Evolutionary conservation across 345 rosid species (phyloP).

Genomic region (Syzygium jambos): DNA sequence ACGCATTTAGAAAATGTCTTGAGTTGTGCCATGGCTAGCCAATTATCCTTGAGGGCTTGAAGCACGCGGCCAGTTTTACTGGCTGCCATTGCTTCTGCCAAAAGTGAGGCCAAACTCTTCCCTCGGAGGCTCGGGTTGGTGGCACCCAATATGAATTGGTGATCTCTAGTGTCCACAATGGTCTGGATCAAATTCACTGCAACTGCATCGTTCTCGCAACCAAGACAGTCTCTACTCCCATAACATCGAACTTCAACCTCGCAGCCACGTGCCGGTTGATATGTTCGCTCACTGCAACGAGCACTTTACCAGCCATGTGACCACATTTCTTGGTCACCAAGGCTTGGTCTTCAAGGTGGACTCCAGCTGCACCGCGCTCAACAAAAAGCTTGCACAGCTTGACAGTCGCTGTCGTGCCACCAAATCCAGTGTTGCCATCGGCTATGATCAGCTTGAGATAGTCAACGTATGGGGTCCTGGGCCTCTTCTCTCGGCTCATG

Average conservation of each 20-base stretch:
- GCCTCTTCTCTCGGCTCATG: constrained; percentile 72
- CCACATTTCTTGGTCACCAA: constrained; percentile 92
- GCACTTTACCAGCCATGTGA: constrained; percentile 96
- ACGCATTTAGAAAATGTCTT: constrained; percentile 77
- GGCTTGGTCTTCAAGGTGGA: constrained; percentile 91
- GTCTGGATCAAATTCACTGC: constrained; percentile 79
- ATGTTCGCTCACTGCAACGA: constrained; percentile 86
- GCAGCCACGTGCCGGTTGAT: constrained; percentile 92
- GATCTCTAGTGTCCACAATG: constrained; percentile 79
- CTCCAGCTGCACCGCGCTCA: constrained; percentile 92
- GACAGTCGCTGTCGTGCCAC: constrained; percentile 86
- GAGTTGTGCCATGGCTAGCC: constrained; percentile 64
- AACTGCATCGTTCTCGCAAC: constrained; percentile 93
- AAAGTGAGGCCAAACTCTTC: constrained; percentile 46
- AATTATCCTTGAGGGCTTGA: constrained; percentile 77
- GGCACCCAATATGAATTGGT: constrained; percentile 85
- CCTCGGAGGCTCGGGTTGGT: constrained; percentile 73
- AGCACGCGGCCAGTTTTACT: constrained; percentile 73
- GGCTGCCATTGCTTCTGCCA: constrained; percentile 68
- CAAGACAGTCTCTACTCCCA: constrained; percentile 87
- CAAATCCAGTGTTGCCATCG: constrained; percentile 91
- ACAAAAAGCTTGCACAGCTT: constrained; percentile 93
- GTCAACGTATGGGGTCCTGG: constrained; percentile 72
- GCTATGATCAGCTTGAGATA: constrained; percentile 90
- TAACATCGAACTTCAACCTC: constrained; percentile 86